phyloP scores from a whole-genome alignment of 192 early-diverging fungal genomes.

The Podila horticola region DNA sequence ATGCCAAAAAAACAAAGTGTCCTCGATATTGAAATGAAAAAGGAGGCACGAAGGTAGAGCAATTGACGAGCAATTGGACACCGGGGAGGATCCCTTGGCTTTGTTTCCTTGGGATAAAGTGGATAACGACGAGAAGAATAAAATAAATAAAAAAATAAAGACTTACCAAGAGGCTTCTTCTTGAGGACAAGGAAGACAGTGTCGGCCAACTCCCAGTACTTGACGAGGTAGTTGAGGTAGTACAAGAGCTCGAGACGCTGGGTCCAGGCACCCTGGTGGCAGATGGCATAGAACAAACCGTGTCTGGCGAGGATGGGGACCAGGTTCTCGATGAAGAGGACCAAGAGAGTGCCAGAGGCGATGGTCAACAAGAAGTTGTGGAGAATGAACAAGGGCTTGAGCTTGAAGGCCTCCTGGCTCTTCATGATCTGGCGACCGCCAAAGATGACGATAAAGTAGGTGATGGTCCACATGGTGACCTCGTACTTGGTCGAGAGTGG shows the following conservation, averaged over 20 bases:
- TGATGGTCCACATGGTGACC: slow-evolving; percentile 61
- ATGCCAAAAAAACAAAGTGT: no score
- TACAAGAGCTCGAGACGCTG: slow-evolving; percentile 85
- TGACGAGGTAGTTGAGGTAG: slow-evolving; percentile 93
- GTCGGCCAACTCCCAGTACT: slow-evolving; percentile 91
- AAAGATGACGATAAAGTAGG: slow-evolving; percentile 84
- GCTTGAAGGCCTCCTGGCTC: slow-evolving; percentile 72
- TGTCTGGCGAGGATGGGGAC: slow-evolving; percentile 73
- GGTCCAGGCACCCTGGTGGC: slow-evolving; percentile 75
- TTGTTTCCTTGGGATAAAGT: no score
- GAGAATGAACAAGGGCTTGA: slow-evolving; percentile 76
- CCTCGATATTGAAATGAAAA: no score
- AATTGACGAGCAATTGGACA: no score
- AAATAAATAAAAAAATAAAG: background rate
- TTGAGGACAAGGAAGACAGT: slow-evolving; percentile 88
- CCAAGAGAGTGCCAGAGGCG: slow-evolving; percentile 73
- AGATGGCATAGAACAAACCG: slow-evolving; percentile 79
- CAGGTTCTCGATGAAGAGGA: slow-evolving; percentile 81
- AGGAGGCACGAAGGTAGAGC: no score
- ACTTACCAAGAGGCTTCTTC: slow-evolving; percentile 82
- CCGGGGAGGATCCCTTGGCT: no score
- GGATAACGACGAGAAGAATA: background rate
- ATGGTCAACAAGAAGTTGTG: slow-evolving; percentile 85
- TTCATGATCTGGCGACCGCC: slow-evolving; percentile 80
- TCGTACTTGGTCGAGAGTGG: slow-evolving; percentile 57